Conservation (phyloP, 371 early-diverging fungal genomes). For the Rhizomucor pusillus region DNA sequence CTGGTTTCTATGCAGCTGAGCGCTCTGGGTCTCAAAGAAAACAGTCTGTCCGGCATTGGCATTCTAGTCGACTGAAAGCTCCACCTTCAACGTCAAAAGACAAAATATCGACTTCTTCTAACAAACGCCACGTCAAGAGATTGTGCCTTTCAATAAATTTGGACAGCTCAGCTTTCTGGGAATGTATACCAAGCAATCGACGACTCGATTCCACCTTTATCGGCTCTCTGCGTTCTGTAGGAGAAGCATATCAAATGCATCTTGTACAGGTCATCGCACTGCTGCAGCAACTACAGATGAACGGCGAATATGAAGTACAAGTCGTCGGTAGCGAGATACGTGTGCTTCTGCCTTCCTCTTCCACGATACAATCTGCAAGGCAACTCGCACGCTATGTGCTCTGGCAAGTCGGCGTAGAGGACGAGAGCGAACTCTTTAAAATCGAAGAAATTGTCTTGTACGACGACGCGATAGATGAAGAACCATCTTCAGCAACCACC, state of each 20-base stretch:
- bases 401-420: slow-evolving; percentile 20
- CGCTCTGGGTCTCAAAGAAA: neutral
- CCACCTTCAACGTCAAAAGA: slow-evolving; percentile 5
- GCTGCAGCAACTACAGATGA: slow-evolving; percentile 4
- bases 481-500: neutral
- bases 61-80: slow-evolving; percentile 7
- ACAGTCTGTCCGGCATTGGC: slow-evolving; percentile 5
- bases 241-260: slow-evolving; percentile 8
- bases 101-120: neutral
- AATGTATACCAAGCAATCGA: slow-evolving; percentile 4
- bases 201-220: slow-evolving; percentile 10
- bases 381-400: slow-evolving; percentile 15
- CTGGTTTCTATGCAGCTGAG: slow-evolving; percentile 1
- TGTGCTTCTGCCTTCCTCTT: slow-evolving; percentile 10
- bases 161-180: slow-evolving; percentile 7
- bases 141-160: slow-evolving; percentile 11
- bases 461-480: neutral
- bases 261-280: slow-evolving; percentile 9
- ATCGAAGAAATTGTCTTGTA: slow-evolving; percentile 9
- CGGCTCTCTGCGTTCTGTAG: slow-evolving; percentile 5
- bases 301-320: slow-evolving; percentile 5
- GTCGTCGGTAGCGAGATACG: slow-evolving; percentile 11
- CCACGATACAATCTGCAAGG: slow-evolving; percentile 6
- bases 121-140: no score
- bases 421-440: slow-evolving; percentile 15